Base-by-base conservation (phyloP, 2,329 filamentous ascomycete genomes). In the Volutella citrinella region DNA sequence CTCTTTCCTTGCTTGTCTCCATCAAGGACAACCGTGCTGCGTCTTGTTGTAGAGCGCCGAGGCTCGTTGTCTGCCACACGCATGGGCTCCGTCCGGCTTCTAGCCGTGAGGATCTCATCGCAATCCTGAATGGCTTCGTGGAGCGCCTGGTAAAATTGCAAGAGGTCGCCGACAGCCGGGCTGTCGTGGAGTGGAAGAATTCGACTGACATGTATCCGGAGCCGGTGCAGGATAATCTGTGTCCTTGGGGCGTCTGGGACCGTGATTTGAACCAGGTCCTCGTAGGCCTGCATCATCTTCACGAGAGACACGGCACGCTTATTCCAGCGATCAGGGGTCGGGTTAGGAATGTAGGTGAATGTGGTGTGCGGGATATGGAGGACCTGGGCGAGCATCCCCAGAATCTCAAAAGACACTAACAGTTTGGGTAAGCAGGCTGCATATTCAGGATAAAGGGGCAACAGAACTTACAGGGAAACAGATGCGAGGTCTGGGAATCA, bases 331-430 rank as follows among this genome's bases (percentile, higher is more conserved):
- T 72, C 70, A 3, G 65, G 60, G 0, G 75, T 79, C 0, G 76
- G 76, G 40, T 80, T 80, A 0, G 76, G 76, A 2, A 80, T 60
- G 52, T 70, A 68, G 3, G 72, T 72, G 41, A 72, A 79, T 36
- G 60, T 64, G 30, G 63, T 75, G 27, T 69, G 55, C 6, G 60
- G 58, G 15, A 76, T 68, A 32, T 76, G 70, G 15, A 77, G 59
- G 0, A 65, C 66, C 17, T 65, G 63, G 27, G 67, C 65, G 2
- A 79, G 55, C 75, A 80, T 79, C n/a, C 74, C 76, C 4, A 77
- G 51, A 1, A 80, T 63, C 46, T 80, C 76, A 31, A 79, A 79
- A 0, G 72, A 66, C 1, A 80, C 74, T 76, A n/a, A n/a, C n/a
- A n/a, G n/a, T n/a, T n/a, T n/a, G n/a, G n/a, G 27, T 8, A 13